These are phyloP conservation scores for Heteromeles arbutifolia DNA, from an alignment of 306 rosid species.

Conservation along the genomic window DNA sequence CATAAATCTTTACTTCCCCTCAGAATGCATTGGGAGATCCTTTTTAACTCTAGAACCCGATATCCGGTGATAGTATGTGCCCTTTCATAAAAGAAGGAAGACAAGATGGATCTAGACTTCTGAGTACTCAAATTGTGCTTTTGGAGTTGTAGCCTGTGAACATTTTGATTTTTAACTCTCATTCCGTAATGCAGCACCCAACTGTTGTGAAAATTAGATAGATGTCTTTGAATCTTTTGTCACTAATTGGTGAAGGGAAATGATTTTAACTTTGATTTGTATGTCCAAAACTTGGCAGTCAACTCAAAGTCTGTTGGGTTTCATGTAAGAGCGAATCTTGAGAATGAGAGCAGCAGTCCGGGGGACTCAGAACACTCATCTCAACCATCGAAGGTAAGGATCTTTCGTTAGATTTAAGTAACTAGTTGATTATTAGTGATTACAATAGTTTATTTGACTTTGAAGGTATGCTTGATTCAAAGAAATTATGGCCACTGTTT, in stretches of 20 bases:
- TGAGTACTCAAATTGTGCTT: not conserved
- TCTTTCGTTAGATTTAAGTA: not conserved
- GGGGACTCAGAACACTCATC: constrained; percentile 24
- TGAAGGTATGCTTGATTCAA: not conserved
- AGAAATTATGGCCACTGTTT: not conserved
- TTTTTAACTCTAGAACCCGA: not conserved
- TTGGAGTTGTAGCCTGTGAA: not conserved
- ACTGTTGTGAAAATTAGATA: not conserved
- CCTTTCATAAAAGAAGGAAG: not conserved
- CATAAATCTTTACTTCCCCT: not conserved
- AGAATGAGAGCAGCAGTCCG: constrained; percentile 22
- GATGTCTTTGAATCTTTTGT: not conserved
- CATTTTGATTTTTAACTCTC: not conserved
- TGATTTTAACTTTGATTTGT: not conserved
- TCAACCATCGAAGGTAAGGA: constrained; percentile 27
- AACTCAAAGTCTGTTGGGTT: constrained; percentile 26
- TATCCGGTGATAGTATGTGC: not conserved
- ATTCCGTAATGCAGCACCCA: not conserved
- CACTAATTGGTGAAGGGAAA: not conserved
- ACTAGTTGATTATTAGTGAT: not conserved
- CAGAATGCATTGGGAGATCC: not conserved
- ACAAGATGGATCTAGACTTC: not conserved
- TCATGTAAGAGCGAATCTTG: constrained; percentile 29
- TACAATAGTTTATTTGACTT: not conserved
- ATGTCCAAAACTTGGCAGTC: constrained; percentile 13